These are phyloP conservation scores for Fusarium palustre DNA, from an alignment of 2,329 filamentous ascomycete species.

Conservation along the genomic window DNA sequence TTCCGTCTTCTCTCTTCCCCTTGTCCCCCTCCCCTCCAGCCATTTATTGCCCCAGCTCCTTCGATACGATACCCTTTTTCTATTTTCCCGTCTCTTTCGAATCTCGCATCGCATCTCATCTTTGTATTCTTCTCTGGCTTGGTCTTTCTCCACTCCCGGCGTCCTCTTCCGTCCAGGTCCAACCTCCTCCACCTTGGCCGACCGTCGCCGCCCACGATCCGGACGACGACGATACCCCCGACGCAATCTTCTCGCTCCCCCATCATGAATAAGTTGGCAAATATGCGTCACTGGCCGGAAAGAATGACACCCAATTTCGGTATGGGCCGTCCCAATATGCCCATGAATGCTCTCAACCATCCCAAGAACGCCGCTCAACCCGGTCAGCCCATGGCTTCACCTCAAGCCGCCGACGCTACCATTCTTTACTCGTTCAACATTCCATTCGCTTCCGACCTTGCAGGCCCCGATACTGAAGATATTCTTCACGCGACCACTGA, in stretches of 20 bases:
- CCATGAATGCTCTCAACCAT: constrained; percentile 67
- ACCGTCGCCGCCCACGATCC: constrained; percentile 47
- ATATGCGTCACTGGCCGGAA: constrained; percentile 79
- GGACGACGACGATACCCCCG: constrained; percentile 43
- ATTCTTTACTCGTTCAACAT: constrained; percentile 98
- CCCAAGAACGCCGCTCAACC: constrained; percentile 66
- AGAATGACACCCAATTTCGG: constrained; percentile 76
- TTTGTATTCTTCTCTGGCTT: constrained; percentile 40
- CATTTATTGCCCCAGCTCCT: constrained; percentile 43
- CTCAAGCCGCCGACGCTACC: constrained; percentile 77
- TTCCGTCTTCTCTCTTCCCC: constrained; percentile 36
- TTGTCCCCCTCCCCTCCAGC: constrained; percentile 27
- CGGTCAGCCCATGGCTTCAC: constrained; percentile 70
- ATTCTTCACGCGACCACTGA: constrained; percentile 92
- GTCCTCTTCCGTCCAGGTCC: constrained; percentile 36
- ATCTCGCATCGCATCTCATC: constrained; percentile 33
- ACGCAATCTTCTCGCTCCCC: constrained; percentile 34
- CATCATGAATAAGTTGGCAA: constrained; percentile 78
- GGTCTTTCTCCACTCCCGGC: constrained; percentile 35
- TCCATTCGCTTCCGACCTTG: constrained; percentile 91
- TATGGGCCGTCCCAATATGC: constrained; percentile 71
- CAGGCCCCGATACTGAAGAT: constrained; percentile 93
- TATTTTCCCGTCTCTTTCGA: constrained; percentile 30
- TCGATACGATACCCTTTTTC: constrained; percentile 44
- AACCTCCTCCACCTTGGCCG: constrained; percentile 42